Evolutionary conservation across 352 stramenopile genomes (phyloP).

Genomic region (Nothophytophthora sp.): DNA sequence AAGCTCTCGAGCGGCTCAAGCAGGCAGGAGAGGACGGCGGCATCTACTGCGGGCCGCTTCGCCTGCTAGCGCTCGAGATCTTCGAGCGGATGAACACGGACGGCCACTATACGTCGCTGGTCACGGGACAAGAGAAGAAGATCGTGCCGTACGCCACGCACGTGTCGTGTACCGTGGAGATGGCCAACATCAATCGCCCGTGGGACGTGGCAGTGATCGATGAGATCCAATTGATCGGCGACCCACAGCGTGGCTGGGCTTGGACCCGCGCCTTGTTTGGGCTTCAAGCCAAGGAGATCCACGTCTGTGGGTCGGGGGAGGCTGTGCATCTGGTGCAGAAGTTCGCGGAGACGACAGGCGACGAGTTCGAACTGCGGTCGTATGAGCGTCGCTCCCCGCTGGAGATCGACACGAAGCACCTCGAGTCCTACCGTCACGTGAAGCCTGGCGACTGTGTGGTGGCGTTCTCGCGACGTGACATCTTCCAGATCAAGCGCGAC

Average conservation of each 20-base stretch:
- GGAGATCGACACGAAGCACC: conserved; percentile 53
- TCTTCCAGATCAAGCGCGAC: conserved; percentile 95
- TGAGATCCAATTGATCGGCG: conserved; percentile 96
- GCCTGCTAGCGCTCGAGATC: conserved; percentile 94
- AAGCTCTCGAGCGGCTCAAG: conserved; percentile 93
- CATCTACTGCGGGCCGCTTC: conserved; percentile 95
- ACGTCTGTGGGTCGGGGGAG: conserved; percentile 95
- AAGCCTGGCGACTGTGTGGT: conserved; percentile 95
- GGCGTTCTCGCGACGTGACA: conserved; percentile 94
- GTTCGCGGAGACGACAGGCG: conserved; percentile 89
- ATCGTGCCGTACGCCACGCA: conserved; percentile 86
- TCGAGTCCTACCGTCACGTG: conserved; percentile 72
- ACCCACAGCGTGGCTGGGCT: conserved; percentile 89
- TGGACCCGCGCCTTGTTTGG: conserved; percentile 94
- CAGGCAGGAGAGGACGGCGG: conserved; percentile 81
- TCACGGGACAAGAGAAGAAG: conserved; percentile 96
- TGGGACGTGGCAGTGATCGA: conserved; percentile 94
- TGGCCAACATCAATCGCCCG: conserved; percentile 79
- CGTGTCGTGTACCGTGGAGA: conserved; percentile 88
- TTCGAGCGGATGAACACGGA: conserved; percentile 95
- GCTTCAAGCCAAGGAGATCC: conserved; percentile 94
- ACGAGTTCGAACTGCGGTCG: conserved; percentile 93
- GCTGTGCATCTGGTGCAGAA: conserved; percentile 86
- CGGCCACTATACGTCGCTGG: conserved; percentile 93
- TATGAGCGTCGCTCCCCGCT: conserved; percentile 95